Conservation (phyloP, 305 asterid genomes). For the Fraxinus angustifolia region DNA sequence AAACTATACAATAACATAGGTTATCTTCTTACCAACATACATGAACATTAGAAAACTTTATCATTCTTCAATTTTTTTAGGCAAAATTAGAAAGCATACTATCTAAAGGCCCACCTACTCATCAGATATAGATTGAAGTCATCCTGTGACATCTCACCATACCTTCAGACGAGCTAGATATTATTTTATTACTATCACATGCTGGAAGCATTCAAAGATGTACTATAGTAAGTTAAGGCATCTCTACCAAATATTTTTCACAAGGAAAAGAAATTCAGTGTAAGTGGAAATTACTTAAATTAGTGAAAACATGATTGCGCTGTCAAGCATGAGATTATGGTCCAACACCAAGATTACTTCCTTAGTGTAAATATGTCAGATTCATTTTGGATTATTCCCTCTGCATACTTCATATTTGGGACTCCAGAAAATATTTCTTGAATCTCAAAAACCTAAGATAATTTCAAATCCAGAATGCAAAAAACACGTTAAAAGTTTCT, state of each 20-base stretch:
- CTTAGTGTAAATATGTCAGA: neutral
- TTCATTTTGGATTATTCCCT: neutral
- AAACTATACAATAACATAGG: neutral
- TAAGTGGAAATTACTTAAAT: neutral
- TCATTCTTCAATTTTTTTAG: neutral
- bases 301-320: neutral
- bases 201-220: neutral
- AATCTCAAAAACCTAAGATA: neutral
- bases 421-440: neutral
- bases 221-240: neutral
- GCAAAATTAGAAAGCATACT: neutral
- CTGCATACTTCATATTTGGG: neutral
- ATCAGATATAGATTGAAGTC: neutral
- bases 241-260: neutral
- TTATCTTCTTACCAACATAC: neutral
- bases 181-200: neutral
- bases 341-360: neutral
- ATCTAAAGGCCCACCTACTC: neutral
- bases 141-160: neutral
- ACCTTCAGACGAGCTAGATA: neutral
- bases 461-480: neutral
- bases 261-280: neutral
- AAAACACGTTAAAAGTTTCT: neutral
- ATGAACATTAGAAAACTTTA: neutral
- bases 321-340: neutral